Base-by-base conservation (phyloP, 306 rosid genomes). In the Glycyrrhiza uralensis region DNA sequence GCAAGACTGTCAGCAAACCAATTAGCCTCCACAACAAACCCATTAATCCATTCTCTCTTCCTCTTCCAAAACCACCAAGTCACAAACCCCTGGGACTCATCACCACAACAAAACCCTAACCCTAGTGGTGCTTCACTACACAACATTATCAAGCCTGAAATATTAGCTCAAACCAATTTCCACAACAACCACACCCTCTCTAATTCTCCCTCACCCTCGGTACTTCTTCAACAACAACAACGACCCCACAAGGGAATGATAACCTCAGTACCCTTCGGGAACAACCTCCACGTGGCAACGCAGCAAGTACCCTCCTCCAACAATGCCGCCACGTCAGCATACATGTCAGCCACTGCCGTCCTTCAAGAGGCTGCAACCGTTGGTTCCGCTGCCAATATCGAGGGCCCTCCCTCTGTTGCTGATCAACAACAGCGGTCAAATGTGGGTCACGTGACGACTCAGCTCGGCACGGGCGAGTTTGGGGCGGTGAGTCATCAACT, bases 331-430 rank as follows among this genome's bases (percentile, higher is more conserved):
- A 82, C 79, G 59, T 83, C 93, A 45, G 71, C 92, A 2, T 89
- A 93, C 78, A 85, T 91, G 19, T 94, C 99, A 7, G 93, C 99
- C 74, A 91, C 99, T 15, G 96, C 96, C 2, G 85, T 94, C 7
- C 99, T 94, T 57, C 96, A 89, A 56, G 89, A 88, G 82, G 99
- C 96, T 20, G 95, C 99, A 0, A 86, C 91, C 7, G 75, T 85
- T 1, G 91, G 96, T 1, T 66, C 83, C 20, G 71, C 88, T 5
- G 50, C 90, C 6, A n/a, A n/a, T n/a, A n/a, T n/a, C n/a, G n/a
- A n/a, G n/a, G n/a, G n/a, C n/a, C n/a, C n/a, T n/a, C n/a, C n/a
- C n/a, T n/a, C n/a, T n/a, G n/a, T n/a, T n/a, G n/a, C n/a, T n/a
- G n/a, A n/a, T n/a, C n/a, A n/a, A n/a, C n/a, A n/a, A n/a, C n/a